Base-by-base conservation (phyloP, 352 stramenopile species). In the Pythium sp. region DNA sequence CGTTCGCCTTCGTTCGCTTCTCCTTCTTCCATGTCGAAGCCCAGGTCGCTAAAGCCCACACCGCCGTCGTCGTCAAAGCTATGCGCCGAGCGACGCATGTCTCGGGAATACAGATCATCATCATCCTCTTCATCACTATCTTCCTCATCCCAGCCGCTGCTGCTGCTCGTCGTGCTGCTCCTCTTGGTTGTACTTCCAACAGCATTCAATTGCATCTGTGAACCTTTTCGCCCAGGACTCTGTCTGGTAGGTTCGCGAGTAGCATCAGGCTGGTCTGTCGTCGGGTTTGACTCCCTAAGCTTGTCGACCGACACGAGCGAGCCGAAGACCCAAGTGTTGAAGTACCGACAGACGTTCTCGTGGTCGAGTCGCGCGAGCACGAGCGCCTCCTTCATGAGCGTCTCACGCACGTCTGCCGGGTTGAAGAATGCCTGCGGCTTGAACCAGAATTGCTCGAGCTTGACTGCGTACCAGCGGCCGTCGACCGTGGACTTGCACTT, bases 311-410 rank as follows among this genome's bases (percentile, higher is more conserved):
- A 79, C 18, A 93, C 83, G 20, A 94, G 70, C 11, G 77, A 91
- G 20, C 81, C 84, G 14, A 83, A 76, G 43, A 94, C 84, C 86
- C 86, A 94, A 28, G 86, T 91, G 64, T 91, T 88, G 75, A 84
- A 94, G 75, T 98, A 98, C 7, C 95, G 79, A 32, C 97, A 97
- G 51, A 98, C 96, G 68, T 98, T 97, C 67, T 98, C 94, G 59
- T 98, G 94, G 54, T 94, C 92, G 24, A 98, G 89, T 5, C 90
- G 73, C 11, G 92, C 93, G 67, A 98, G 87, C 7, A 93, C 94
- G 1, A 94, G 87, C 3, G 97, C 94, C 69, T 98, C 95, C 62
- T 97, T 93, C 68, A 97, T 83, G 61, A 98, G 87, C 60, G 97
- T 97, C 68, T 91, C 79, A 59, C 97, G 97, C 60, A 97, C 78